Base-by-base conservation (phyloP, 257 asterid genomes). In the Marsdenia floribunda region DNA sequence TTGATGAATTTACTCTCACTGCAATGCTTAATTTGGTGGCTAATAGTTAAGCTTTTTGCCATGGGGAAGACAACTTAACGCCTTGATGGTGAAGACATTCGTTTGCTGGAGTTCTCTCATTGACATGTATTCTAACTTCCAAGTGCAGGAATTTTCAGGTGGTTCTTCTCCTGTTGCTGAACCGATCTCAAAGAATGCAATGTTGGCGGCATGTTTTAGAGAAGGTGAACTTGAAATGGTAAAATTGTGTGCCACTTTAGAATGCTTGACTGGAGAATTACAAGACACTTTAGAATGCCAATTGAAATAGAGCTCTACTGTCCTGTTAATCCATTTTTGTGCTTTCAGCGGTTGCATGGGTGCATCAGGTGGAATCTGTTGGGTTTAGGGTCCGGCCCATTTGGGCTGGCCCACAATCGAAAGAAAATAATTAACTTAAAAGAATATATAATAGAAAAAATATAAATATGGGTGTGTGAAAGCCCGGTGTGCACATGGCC, bases 101-200 rank as follows among this genome's bases (percentile, higher is more conserved):
- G 11, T 94, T 89, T 77, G 84, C 96, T 0, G 76, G 89, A 94
- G 93, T 83, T 89, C 98, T 77, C 85, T 94, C 82, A 75, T 92
- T 38, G 93, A 86, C 58, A 94, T 94, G 99, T 92, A 94, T 75
- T 94, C 99, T n/a, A n/a, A n/a, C n/a, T n/a, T n/a, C n/a, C 9
- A 94, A 94, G 85, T 87, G 95, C 44, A 91, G 90, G 68, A 79
- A 84, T 47, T 90, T 89, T 73, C 52, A 26, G 67, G 90, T 60
- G 85, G 77, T 59, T 71, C 76, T 67, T 65, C 54, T 12, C 73
- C 70, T 38, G 49, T 78, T 75, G 79, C 80, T 73, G 99, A 94
- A 82, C 75, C 78, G 55, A 96, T 88, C 9, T 88, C 93, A 6
- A 94, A 88, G 76, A 94, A 92, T 70, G 85, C 97, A 13, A 77